Percentiles rank a stretch among this genome's conserved stretches.
These are phyloP conservation scores for Seiridium cupressi DNA, from an alignment of 2,329 filamentous ascomycete species.

Conservation along the genomic window DNA sequence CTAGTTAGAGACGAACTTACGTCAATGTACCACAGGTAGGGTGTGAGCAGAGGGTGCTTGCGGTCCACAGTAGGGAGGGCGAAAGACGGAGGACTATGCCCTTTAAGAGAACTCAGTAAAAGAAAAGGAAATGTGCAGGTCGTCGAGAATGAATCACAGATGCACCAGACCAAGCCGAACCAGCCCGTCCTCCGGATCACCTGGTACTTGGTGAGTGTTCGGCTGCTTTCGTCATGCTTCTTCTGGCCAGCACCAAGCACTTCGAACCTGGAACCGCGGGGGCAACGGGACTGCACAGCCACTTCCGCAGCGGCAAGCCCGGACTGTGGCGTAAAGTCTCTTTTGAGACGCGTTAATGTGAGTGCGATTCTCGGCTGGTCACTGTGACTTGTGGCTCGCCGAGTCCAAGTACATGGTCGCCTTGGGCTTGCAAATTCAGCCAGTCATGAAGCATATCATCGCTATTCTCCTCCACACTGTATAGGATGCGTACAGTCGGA, in stretches of 20 bases:
- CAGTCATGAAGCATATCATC: too few relatives aligned
- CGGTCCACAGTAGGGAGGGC: not conserved
- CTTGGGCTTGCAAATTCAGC: too few relatives aligned
- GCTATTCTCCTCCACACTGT: too few relatives aligned
- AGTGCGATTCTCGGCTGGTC: too few relatives aligned
- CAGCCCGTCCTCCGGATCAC: not conserved
- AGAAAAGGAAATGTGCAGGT: not conserved
- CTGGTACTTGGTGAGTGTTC: slow-evolving; percentile 11
- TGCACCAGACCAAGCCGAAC: not conserved
- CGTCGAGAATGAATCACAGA: not conserved
- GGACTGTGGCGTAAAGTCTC: too few relatives aligned
- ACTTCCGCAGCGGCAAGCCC: not conserved
- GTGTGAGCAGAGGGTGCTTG: too few relatives aligned
- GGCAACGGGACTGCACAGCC: not conserved
- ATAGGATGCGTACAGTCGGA: too few relatives aligned
- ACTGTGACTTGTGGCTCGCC: too few relatives aligned
- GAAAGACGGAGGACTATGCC: not conserved
- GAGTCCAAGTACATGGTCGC: too few relatives aligned
- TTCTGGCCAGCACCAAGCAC: not conserved
- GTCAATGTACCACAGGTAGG: not conserved
- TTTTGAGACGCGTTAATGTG: too few relatives aligned
- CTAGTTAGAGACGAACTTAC: not conserved
- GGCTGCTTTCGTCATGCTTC: slow-evolving; percentile 25
- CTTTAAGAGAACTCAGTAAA: too few relatives aligned
- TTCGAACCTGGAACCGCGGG: not conserved